A percentile compares a stretch with the other conserved stretches of the same genome.
Evolutionary conservation across 164 flowering plant species (phyloP).

Genomic region (Dillenia suffruticosa): DNA sequence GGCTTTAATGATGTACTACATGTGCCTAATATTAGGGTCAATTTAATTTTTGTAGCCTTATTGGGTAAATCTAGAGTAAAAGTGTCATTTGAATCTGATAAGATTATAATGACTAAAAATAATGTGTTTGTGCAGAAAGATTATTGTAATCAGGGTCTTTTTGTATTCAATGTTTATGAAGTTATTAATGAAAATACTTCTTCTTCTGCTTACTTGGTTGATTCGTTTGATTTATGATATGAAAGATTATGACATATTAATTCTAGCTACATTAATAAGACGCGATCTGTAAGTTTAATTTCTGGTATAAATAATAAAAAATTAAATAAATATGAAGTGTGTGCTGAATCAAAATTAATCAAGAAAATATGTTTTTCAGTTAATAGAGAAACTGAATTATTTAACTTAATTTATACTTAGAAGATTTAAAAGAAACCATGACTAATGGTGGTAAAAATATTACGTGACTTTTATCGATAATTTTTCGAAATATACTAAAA

Average conservation of each 20-base stretch:
- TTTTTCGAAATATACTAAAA: no score
- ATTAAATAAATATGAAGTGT: no score
- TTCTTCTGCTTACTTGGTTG: no score
- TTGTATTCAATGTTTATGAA: not conserved
- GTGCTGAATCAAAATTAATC: no score
- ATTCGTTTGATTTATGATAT: not conserved
- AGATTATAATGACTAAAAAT: not conserved
- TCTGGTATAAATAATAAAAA: no score
- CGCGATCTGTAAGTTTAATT: no score
- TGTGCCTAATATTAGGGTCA: slow-evolving; percentile 1
- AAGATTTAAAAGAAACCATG: not conserved
- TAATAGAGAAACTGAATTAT: no score
- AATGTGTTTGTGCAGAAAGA: not conserved
- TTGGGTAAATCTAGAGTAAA: not conserved
- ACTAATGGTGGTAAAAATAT: not conserved
- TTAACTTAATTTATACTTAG: not conserved
- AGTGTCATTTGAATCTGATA: not conserved
- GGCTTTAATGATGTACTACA: not conserved
- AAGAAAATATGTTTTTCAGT: no score
- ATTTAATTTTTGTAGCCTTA: no score
- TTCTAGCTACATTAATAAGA: no score
- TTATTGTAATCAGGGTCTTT: not conserved
- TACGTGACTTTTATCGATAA: not conserved
- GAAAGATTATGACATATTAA: no score
- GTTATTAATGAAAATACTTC: not conserved